phyloP scores from a whole-genome alignment of 495 filamentous ascomycete genomes.

The Wilcoxina mikolae region DNA sequence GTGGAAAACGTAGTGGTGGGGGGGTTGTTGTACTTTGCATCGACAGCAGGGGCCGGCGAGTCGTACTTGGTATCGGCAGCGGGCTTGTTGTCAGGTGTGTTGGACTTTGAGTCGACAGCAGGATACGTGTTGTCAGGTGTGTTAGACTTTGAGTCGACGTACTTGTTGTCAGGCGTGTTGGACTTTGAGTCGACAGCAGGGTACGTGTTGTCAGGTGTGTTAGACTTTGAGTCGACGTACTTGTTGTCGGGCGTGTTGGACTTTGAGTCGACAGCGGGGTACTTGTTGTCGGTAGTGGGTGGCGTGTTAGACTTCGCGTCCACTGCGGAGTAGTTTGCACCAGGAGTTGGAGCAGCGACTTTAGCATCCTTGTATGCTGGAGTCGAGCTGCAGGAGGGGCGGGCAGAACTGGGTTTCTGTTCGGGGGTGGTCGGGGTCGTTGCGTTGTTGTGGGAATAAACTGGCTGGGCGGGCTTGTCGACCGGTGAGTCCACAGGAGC shows the following conservation, averaged over 20 bases:
- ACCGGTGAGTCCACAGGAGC: constrained; percentile 17
- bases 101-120: constrained; percentile 4
- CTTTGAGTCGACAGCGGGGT: neutral
- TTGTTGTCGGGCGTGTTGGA: constrained; percentile 8
- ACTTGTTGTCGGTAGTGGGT: constrained; percentile 2
- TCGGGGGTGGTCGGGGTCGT: constrained; percentile 19
- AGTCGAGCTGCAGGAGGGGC: constrained; percentile 16
- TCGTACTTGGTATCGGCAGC: neutral
- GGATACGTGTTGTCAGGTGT: constrained; percentile 4
- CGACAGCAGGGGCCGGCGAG: neutral
- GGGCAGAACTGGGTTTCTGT: too few relatives aligned
- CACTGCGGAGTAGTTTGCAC: neutral
- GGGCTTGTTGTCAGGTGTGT: constrained; percentile 6
- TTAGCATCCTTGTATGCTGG: constrained; percentile 8
- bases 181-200: constrained; percentile 1
- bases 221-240: constrained; percentile 6
- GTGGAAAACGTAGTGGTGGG: neutral
- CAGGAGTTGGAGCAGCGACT: neutral
- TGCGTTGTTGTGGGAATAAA: constrained; percentile 12
- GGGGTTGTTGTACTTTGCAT: neutral
- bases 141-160: too few relatives aligned
- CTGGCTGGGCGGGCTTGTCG: too few relatives aligned
- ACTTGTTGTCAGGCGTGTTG: constrained; percentile 6
- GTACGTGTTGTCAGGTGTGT: constrained; percentile 5
- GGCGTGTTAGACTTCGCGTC: constrained; percentile 8